Base-by-base conservation (phyloP, 257 asterid genomes). In the Prunella vulgaris region DNA sequence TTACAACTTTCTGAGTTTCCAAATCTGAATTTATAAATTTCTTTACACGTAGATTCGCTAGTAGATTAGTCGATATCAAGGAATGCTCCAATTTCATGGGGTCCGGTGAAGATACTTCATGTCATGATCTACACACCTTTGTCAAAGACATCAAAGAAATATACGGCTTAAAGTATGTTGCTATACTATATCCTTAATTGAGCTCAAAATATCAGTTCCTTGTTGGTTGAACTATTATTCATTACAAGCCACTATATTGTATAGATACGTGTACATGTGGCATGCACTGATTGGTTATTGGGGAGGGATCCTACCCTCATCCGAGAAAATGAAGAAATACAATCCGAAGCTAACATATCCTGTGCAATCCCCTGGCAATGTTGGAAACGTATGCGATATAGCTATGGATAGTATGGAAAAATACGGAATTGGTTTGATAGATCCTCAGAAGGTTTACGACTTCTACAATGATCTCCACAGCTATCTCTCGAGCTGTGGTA, bases 281-380 rank as follows among this genome's bases (percentile, higher is more conserved):
- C 84, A 80, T 46, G 84, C 84, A 5, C 69, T 80, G 81, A 58
- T 73, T 53, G 84, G 84, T 14, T 80, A 76, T 5, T 80, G 84
- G 84, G 84, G 84, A 57, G 84, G 84, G 56, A 51, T 80, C 53
- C 71, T 64, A n/a, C 76, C 79, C 1, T 76, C 78, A 4, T 72
- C 79, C 0, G 81, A 63, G 24, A 65, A 80, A 64, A 21, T 76
- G 81, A 69, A 68, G 74, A 72, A 72, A 60, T 80, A 76, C 76
- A 69, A 76, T 51, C 78, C 84, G 3, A 64, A 80, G 74, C 66
- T 76, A 66, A 42, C 17, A 9, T 69, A 68, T 32, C 81, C 81
- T 1, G 48, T 76, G 14, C 81, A 76, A 32, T 80, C 84, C 60
- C 81, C 79, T 0, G 81, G 84, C 32, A 69, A 76, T 24, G 59